Percentiles rank a stretch among this genome's conserved stretches.
phyloP scores from a whole-genome alignment of 1,284 basidiomycete species.

The Cryptococcus jaspeensis region DNA sequence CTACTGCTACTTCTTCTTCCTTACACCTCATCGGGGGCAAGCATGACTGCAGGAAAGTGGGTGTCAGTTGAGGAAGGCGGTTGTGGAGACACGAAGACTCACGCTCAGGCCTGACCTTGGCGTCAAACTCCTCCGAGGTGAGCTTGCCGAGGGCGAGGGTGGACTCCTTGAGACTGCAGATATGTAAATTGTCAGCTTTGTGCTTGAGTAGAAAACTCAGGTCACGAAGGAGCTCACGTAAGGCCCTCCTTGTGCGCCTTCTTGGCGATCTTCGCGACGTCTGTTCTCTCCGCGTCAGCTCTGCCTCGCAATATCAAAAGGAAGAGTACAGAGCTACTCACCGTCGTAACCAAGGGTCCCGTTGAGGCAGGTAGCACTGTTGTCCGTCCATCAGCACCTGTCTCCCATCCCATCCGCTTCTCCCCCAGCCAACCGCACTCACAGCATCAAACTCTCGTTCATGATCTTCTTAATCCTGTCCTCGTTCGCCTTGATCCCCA shows the following conservation, averaged over 20 bases:
- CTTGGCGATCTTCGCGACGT: slow-evolving; percentile 97
- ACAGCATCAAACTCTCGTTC: slow-evolving; percentile 95
- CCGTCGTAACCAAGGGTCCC: slow-evolving; percentile 39
- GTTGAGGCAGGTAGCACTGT: slow-evolving; percentile 46
- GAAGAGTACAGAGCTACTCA: slow-evolving; percentile 8
- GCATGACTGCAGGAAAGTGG: slow-evolving; percentile 38
- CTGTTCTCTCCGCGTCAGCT: slow-evolving; percentile 52
- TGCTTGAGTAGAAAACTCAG: neutral
- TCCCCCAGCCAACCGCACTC: slow-evolving; percentile 53
- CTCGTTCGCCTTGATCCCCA: slow-evolving; percentile 92
- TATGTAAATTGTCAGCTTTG: neutral
- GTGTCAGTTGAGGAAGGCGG: neutral
- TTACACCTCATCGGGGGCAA: slow-evolving; percentile 48
- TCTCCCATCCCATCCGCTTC: no score
- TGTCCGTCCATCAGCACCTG: neutral
- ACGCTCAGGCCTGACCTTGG: slow-evolving; percentile 87
- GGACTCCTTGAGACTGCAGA: slow-evolving; percentile 73
- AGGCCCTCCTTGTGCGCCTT: slow-evolving; percentile 98
- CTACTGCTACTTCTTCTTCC: neutral
- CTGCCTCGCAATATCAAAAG: neutral
- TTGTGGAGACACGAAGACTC: slow-evolving; percentile 18
- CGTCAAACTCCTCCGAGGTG: slow-evolving; percentile 89
- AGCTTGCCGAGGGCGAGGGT: slow-evolving; percentile 84
- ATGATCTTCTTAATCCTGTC: slow-evolving; percentile 83
- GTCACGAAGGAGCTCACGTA: slow-evolving; percentile 54